Base-by-base conservation (phyloP, 306 rosid species). In the Crataegus laevigata region DNA sequence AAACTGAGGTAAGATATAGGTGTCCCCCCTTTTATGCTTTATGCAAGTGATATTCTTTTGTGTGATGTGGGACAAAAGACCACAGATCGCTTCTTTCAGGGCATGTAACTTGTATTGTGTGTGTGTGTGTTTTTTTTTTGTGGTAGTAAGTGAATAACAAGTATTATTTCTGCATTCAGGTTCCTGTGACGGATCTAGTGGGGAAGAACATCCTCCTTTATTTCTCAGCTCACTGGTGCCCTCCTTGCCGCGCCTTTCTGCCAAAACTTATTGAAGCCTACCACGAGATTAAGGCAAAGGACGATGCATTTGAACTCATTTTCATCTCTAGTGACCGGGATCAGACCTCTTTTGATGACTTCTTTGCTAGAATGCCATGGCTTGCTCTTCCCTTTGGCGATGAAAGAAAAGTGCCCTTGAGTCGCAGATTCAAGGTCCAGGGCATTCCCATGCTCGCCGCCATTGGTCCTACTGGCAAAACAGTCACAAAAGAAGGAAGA, bases 181-280 rank as follows among this genome's bases (percentile, higher is more conserved):
- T 91, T 66, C 91, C 77, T 0, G 92, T 93, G 60, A 85, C 90
- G 14, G 90, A 85, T 66, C 80, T 93, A 25, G 82, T 81, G 68
- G 96, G 97, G 68, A 89, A 87, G 86, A 88, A 38, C 52, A 77
- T 93, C 71, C 87, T 93, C 45, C 87, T 93, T 22, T 93, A 91
- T 80, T 93, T 93, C 88, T 93, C 97, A 47, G 98, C 93, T 12
- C 91, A 89, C 12, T 89, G 97, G 96, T 88, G 96, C 75, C 89
- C 91, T 47, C 92, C 93, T 38, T 91, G 94, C 78, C 90, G 90
- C 25, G 90, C 89, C 52, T 91, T 93, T 83, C 75, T 86, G 25
- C 98, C 97, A 40, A 88, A 87, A 76, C 92, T 91, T 52, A 32
- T 72, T 10, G 84, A 91, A 47, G 84, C 86, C 77, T 93, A 89